Percentiles rank a stretch among this genome's conserved stretches.
phyloP scores from a whole-genome alignment of 306 rosid genomes.

The Alnus glutinosa region DNA sequence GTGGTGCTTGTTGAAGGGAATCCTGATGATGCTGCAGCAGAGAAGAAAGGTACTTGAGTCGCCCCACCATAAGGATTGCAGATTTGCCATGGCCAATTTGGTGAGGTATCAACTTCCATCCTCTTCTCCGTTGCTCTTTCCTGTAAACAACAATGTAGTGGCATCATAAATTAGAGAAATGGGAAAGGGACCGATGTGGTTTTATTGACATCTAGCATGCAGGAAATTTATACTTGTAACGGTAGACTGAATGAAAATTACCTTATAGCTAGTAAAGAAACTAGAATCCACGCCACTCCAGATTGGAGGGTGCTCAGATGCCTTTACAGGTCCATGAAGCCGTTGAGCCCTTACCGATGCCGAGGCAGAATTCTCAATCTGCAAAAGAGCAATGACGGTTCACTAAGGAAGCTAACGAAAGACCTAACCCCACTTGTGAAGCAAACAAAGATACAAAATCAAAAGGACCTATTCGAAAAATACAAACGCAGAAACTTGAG shows the following conservation, averaged over 20 bases:
- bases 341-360: slow-evolving; percentile 42
- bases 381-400: slow-evolving; percentile 16
- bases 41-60: slow-evolving; percentile 55
- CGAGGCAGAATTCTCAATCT: slow-evolving; percentile 58
- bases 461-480: background rate
- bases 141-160: slow-evolving; percentile 37
- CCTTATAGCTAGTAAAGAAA: slow-evolving; percentile 59
- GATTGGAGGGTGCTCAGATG: slow-evolving; percentile 49
- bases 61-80: slow-evolving; percentile 55
- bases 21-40: slow-evolving; percentile 99
- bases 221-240: background rate
- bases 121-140: slow-evolving; percentile 77
- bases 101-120: slow-evolving; percentile 51
- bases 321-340: slow-evolving; percentile 42
- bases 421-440: background rate
- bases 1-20: slow-evolving; percentile 63
- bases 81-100: slow-evolving; percentile 62
- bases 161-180: background rate
- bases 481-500: background rate
- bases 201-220: background rate
- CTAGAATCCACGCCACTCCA: slow-evolving; percentile 38
- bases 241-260: slow-evolving; percentile 25
- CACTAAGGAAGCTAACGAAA: background rate
- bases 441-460: slow-evolving; percentile 1
- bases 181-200: background rate